Conservation (phyloP, 805 yeast genomes). For the Phaffomyces opuntiae region DNA sequence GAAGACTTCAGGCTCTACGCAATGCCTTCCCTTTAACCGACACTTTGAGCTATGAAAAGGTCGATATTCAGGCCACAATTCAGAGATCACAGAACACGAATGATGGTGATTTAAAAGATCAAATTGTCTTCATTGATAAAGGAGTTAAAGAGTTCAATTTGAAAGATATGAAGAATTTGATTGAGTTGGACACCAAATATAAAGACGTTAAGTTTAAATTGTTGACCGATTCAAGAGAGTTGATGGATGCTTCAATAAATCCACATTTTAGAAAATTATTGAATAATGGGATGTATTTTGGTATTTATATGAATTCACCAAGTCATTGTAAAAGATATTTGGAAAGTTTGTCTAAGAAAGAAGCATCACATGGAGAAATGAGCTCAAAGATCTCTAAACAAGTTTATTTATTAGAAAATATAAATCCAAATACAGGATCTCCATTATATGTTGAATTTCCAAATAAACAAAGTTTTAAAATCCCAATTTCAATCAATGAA, state of each 20-base stretch:
- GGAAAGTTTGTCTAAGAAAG: background rate
- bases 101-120: background rate
- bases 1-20: no score
- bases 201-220: conserved; percentile 11
- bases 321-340: conserved; percentile 1
- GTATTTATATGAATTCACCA: conserved; percentile 14
- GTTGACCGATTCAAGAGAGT: conserved; percentile 3
- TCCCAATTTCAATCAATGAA: conserved; percentile 9
- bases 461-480: background rate
- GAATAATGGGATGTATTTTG: conserved; percentile 16
- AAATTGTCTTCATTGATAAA: conserved; percentile 11
- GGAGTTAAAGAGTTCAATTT: conserved; percentile 12
- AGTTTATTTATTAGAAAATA: conserved; percentile 1
- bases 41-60: background rate
- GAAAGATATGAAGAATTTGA: conserved; percentile 11
- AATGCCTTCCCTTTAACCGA: no score
- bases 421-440: background rate
- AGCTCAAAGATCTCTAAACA: background rate
- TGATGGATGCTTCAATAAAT: conserved; percentile 1
- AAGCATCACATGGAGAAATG: background rate
- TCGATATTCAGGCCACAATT: background rate
- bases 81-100: background rate
- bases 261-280: conserved; percentile 13
- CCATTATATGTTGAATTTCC: conserved; percentile 2
- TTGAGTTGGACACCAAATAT: conserved; percentile 8